A percentile compares a stretch with the other conserved stretches of the same genome.
These are phyloP conservation scores for Camellia lanceoleosa DNA, from an alignment of 148 eudicot genomes.

Conservation along the genomic window DNA sequence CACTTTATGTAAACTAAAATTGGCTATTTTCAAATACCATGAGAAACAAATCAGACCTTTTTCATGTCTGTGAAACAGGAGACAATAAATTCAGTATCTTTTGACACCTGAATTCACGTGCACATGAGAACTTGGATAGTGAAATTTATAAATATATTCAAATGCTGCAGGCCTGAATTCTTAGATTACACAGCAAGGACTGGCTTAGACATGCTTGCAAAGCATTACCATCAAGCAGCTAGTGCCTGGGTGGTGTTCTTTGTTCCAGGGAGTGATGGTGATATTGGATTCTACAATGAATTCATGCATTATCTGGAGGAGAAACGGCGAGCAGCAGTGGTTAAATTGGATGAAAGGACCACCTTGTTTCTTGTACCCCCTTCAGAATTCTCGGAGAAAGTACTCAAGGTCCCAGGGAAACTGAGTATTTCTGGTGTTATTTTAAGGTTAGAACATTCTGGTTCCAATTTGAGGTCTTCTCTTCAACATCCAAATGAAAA, in stretches of 20 bases:
- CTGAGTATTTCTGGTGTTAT: conserved; percentile 89
- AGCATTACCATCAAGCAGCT: conserved; percentile 78
- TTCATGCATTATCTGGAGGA: conserved; percentile 77
- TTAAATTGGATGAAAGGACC: conserved; percentile 65
- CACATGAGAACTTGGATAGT: neutral
- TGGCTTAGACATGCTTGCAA: conserved; percentile 81
- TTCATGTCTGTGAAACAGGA: neutral
- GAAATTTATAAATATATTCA: neutral
- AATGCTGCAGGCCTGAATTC: conserved; percentile 64
- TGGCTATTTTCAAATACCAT: neutral
- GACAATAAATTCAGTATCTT: neutral
- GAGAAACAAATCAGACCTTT: neutral
- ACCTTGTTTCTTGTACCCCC: conserved; percentile 88
- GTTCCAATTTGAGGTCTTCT: conserved; percentile 34
- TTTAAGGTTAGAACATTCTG: conserved; percentile 56
- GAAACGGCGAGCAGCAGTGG: conserved; percentile 77
- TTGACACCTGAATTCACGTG: neutral
- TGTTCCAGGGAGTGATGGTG: conserved; percentile 71
- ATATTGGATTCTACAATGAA: conserved; percentile 73
- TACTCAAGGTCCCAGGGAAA: conserved; percentile 78
- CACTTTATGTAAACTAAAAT: no score
- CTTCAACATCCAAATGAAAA: conserved; percentile 35
- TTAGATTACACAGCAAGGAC: conserved; percentile 88
- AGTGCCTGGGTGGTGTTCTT: conserved; percentile 80
- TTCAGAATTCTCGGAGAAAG: conserved; percentile 84